Evolutionary conservation across 345 rosid genomes (phyloP), one percentile per base, ranked within the genome.

Genomic region (Ailanthus altissimus): DNA sequence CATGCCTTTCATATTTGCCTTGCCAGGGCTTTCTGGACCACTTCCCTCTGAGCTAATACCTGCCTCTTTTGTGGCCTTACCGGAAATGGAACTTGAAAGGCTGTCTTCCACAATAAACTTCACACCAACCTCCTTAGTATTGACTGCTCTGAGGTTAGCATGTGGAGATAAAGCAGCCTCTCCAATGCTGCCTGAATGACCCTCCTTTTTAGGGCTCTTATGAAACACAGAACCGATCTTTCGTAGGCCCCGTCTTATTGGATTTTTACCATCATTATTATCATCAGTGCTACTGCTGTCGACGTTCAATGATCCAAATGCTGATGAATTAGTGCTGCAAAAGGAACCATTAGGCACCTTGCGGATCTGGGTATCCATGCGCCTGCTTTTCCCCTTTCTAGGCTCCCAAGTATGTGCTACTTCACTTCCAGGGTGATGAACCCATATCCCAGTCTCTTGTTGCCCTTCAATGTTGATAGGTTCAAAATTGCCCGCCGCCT

Each of bases 391-490:
- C 46, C 97, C 93, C 85, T 90, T 95, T 73, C 97, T 87, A 16
- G 97, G 98, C 77, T 90, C 90, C 99, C 97, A 93, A 73, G 78
- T 88, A 79, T 87, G 96, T 25, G 86, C 81, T 71, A 88, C 89
- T 75, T 91, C 96, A 45, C 84, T 87, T 79, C 99, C 98, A 2
- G 98, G 99, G 75, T 85, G 94, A 83, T 90, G 91, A 43, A 91
- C 82, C 99, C 98, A 96, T 26, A 93, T 80, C 63, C 96, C 99
- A n/a, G 89, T 90, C 83, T 84, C 87, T 42, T 74, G 64, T 81
- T 85, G 91, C 78, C 99, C 98, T 82, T 85, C 93, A 65, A 93
- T 80, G 77, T 88, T 83, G 49, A 96, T 87, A n/a, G 99, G 90
- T 80, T 93, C 94, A 57, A 89, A 84, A 83, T 79, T 85, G 81